These are phyloP conservation scores for Akanthomyces muscarius DNA, from an alignment of 2,329 filamentous ascomycete genomes.

Conservation along the genomic window DNA sequence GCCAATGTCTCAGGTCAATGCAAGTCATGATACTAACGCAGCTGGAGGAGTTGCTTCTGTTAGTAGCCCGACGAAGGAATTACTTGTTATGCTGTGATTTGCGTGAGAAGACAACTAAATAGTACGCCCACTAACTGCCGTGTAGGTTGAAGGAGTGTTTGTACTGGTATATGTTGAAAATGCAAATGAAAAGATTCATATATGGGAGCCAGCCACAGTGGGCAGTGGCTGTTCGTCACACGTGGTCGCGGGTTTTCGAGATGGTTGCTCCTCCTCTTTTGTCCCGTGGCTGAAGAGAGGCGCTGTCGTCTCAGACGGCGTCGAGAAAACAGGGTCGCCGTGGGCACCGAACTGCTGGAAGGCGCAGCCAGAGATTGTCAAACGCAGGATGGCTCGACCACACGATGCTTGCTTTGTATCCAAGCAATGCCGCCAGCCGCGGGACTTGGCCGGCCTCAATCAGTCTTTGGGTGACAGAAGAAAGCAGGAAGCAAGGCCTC, in stretches of 20 bases:
- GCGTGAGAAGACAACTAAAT: neutral
- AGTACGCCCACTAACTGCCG: neutral
- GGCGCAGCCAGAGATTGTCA: neutral
- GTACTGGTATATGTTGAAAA: too few species aligned
- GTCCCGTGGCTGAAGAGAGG: neutral
- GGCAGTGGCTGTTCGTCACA: conserved; percentile 12
- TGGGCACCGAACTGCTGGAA: neutral
- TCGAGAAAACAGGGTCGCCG: neutral
- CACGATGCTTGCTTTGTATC: neutral
- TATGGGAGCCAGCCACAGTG: neutral
- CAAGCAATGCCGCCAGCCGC: too few species aligned
- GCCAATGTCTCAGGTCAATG: conserved; percentile 9
- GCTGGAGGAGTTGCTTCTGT: neutral
- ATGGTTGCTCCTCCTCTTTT: neutral
- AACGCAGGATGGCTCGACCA: neutral
- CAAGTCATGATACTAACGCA: conserved; percentile 5
- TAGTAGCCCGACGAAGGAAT: neutral
- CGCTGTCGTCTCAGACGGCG: neutral
- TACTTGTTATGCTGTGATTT: neutral
- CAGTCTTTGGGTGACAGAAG: neutral
- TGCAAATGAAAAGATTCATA: neutral
- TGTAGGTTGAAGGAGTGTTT: too few species aligned
- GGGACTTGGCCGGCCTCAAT: neutral
- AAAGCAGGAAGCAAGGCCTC: neutral
- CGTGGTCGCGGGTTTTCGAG: neutral